Conservation (phyloP, 2,329 filamentous ascomycete genomes). For the Paramyrothecium roridum region DNA sequence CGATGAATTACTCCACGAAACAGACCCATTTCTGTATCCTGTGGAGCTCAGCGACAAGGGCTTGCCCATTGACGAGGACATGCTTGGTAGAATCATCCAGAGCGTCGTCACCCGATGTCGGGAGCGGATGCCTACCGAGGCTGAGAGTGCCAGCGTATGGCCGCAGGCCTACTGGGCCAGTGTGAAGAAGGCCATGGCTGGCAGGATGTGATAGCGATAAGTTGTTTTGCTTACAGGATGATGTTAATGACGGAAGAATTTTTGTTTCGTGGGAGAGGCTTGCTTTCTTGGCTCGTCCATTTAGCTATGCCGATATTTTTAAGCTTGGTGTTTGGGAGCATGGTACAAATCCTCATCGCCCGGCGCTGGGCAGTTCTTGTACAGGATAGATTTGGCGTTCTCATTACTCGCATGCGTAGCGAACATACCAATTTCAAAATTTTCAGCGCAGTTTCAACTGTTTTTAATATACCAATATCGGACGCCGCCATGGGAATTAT, state of each 20-base stretch:
- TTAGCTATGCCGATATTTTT: constrained; percentile 14
- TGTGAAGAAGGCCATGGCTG: constrained; percentile 47
- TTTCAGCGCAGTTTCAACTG: constrained; percentile 9
- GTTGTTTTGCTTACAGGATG: background rate
- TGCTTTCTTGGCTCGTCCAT: constrained; percentile 10
- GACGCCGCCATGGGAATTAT: constrained; percentile 12
- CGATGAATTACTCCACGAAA: constrained; percentile 55
- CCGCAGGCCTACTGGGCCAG: constrained; percentile 61
- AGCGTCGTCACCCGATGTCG: constrained; percentile 58
- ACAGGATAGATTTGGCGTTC: constrained; percentile 14
- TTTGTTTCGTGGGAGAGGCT: constrained; percentile 11
- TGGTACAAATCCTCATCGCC: constrained; percentile 15
- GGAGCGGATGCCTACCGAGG: constrained; percentile 56
- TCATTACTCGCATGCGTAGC: constrained; percentile 7
- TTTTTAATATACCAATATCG: background rate
- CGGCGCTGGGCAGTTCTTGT: constrained; percentile 5
- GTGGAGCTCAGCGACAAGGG: constrained; percentile 51
- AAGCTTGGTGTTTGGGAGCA: constrained; percentile 27
- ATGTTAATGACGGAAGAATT: constrained; percentile 11
- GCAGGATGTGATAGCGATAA: constrained; percentile 19
- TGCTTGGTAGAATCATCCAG: constrained; percentile 59
- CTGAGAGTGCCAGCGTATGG: constrained; percentile 53
- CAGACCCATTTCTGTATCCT: constrained; percentile 64
- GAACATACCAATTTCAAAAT: constrained; percentile 15
- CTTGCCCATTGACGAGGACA: constrained; percentile 59